Percentiles rank a stretch among this genome's conserved stretches.
phyloP scores from a whole-genome alignment of 1,284 basidiomycete species.

The Xerocomus nothofagi region DNA sequence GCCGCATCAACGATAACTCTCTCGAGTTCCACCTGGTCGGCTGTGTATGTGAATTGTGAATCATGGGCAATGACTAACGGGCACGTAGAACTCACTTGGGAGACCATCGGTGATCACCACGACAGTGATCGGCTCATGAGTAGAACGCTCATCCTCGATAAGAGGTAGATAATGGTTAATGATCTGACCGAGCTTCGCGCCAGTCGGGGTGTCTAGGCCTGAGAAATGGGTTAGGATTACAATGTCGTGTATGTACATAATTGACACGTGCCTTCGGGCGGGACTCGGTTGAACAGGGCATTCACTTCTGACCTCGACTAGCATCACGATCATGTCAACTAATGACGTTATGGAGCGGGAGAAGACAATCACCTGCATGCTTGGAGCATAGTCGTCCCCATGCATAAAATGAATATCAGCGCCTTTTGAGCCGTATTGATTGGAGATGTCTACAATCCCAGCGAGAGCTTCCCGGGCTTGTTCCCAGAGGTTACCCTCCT shows the following conservation, averaged over 20 bases:
- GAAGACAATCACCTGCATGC: conserved; percentile 33
- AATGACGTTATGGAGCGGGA: neutral
- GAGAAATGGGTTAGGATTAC: conserved; percentile 1
- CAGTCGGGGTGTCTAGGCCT: conserved; percentile 47
- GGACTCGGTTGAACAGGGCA: conserved; percentile 32
- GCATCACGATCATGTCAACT: neutral
- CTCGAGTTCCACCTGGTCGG: conserved; percentile 47
- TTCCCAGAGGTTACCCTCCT: conserved; percentile 39
- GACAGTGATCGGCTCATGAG: conserved; percentile 44
- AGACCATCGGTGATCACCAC: conserved; percentile 52
- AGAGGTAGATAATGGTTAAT: conserved; percentile 41
- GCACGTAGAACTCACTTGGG: conserved; percentile 38
- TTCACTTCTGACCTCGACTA: conserved; percentile 28
- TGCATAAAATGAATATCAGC: conserved; percentile 50
- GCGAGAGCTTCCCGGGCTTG: conserved; percentile 43
- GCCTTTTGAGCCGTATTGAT: conserved; percentile 41
- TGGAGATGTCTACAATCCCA: conserved; percentile 43
- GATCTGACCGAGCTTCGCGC: conserved; percentile 40
- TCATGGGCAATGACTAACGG: neutral
- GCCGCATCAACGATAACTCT: conserved; percentile 49
- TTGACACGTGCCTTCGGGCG: conserved; percentile 31
- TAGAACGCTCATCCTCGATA: conserved; percentile 35
- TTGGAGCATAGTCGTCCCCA: conserved; percentile 30
- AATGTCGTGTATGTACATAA: neutral
- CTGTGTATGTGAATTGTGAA: conserved; percentile 30